Percentiles rank a stretch among this genome's conserved stretches.
These are phyloP conservation scores for Stachybotrys elegans DNA, from an alignment of 2,329 filamentous ascomycete genomes.

Conservation along the genomic window DNA sequence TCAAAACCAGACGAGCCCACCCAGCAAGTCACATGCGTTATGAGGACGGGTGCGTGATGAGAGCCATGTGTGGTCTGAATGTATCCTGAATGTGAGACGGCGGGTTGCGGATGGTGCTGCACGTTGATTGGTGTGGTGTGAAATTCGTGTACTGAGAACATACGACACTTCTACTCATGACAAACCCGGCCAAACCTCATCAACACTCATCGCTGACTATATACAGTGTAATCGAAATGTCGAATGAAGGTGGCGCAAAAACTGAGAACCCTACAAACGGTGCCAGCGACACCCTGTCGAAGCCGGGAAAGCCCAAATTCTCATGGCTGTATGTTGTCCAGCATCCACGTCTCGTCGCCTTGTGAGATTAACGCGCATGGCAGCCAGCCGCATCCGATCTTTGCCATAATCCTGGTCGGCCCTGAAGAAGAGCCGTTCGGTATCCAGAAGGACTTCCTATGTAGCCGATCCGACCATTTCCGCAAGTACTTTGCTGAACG, in stretches of 20 bases:
- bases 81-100: too few relatives aligned
- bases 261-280: neutral
- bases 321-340: conserved; percentile 1
- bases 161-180: too few relatives aligned
- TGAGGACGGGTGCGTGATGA: too few relatives aligned
- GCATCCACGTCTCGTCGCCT: neutral
- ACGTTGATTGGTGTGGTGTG: too few relatives aligned
- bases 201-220: too few relatives aligned
- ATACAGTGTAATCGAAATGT: too few relatives aligned
- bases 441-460: conserved; percentile 55
- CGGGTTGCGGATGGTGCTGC: too few relatives aligned
- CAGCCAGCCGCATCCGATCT: conserved; percentile 50
- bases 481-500: conserved; percentile 36
- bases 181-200: too few relatives aligned
- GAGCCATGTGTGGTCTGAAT: too few relatives aligned
- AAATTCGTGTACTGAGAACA: too few relatives aligned
- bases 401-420: conserved; percentile 51
- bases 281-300: neutral
- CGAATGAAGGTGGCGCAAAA: neutral
- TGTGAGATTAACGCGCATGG: conserved; percentile 6
- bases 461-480: conserved; percentile 45
- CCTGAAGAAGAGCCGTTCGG: conserved; percentile 48
- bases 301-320: neutral
- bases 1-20: too few relatives aligned
- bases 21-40: too few relatives aligned